Conservation (phyloP, 2,329 filamentous ascomycete genomes). For the Thielaviopsis cerberus region DNA sequence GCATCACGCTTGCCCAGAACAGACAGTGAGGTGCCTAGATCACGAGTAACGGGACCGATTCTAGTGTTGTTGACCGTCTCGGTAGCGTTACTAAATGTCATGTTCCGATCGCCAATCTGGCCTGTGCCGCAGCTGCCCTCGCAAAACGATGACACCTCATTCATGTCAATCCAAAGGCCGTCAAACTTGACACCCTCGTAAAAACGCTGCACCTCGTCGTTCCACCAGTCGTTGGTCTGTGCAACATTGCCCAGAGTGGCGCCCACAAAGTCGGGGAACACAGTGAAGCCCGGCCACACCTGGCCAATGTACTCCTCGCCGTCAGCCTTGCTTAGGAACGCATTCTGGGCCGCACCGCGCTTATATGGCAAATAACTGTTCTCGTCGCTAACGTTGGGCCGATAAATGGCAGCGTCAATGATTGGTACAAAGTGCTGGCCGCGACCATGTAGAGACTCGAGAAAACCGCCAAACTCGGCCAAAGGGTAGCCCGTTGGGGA, state of each 20-base stretch:
- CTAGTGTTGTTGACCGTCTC: not conserved
- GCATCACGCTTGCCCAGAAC: not conserved
- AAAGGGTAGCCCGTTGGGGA: constrained; percentile 29
- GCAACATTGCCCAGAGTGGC: constrained; percentile 37
- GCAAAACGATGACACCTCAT: constrained; percentile 45
- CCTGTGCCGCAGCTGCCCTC: constrained; percentile 51
- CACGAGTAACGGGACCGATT: not conserved
- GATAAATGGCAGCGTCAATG: constrained; percentile 53
- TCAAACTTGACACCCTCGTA: constrained; percentile 33
- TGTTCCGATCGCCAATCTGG: constrained; percentile 36
- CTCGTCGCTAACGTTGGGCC: constrained; percentile 50
- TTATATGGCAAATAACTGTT: constrained; percentile 42
- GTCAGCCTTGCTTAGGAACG: constrained; percentile 38
- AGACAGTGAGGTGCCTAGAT: not conserved
- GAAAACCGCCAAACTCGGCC: constrained; percentile 20
- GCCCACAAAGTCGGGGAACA: constrained; percentile 53
- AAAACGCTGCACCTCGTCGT: constrained; percentile 37
- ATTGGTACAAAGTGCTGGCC: constrained; percentile 56
- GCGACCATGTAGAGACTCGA: constrained; percentile 41
- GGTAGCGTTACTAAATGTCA: constrained; percentile 15
- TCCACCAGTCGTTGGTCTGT: constrained; percentile 51
- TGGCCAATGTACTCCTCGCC: constrained; percentile 38
- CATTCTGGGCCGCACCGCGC: constrained; percentile 37
- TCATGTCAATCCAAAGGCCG: constrained; percentile 41
- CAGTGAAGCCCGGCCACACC: constrained; percentile 58